Evolutionary conservation across 2,329 filamentous ascomycete species (phyloP).

Genomic region (Alternaria brassicicola): DNA sequence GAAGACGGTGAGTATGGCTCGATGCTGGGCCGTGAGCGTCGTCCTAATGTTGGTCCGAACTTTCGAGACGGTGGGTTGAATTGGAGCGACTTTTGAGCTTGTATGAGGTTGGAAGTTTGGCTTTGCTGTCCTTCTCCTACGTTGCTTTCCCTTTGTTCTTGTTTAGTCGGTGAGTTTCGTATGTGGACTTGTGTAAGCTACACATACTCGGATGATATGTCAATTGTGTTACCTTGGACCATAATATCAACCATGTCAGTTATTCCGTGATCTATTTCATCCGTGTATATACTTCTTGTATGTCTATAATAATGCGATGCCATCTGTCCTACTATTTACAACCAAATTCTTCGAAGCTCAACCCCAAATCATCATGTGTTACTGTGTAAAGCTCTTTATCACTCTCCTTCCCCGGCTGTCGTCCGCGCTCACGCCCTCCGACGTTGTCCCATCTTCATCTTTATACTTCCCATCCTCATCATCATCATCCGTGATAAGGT

Average conservation of each 20-base stretch:
- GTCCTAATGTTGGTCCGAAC: neutral
- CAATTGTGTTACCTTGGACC: too few species aligned
- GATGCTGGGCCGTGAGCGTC: neutral
- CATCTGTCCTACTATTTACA: neutral
- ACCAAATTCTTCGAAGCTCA: neutral
- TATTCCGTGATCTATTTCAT: neutral
- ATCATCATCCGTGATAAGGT: conserved; percentile 36
- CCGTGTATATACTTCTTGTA: too few species aligned
- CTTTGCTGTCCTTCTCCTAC: neutral
- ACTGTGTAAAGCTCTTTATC: conserved; percentile 3
- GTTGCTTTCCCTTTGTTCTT: neutral
- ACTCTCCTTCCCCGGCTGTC: neutral
- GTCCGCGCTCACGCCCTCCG: neutral
- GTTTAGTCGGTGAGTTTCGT: neutral
- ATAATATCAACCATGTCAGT: neutral
- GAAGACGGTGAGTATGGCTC: neutral
- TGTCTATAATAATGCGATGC: neutral
- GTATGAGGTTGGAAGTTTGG: neutral
- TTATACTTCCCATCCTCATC: neutral
- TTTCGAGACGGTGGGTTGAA: neutral
- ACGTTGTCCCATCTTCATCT: neutral
- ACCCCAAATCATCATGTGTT: accelerated
- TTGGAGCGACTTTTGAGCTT: neutral
- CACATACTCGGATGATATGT: neutral
- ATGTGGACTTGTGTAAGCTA: neutral